Evolutionary conservation across 169 alveolate genomes (phyloP), one percentile per base, ranked within the genome.

Genomic region (Plasmodium berghei): DNA sequence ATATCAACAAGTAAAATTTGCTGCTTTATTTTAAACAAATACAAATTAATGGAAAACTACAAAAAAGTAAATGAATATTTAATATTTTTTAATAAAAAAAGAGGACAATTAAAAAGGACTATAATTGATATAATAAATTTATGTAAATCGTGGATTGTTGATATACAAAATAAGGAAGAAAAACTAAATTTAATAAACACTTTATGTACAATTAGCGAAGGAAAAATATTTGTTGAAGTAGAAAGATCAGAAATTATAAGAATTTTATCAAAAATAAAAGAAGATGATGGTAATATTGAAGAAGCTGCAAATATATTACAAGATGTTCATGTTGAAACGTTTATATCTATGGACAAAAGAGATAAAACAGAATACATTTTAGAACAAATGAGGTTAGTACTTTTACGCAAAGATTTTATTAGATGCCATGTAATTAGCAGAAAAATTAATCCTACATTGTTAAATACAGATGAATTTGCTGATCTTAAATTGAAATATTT

Each of bases 321-420:
- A 58, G 92, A 93, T n/a, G 88, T 67, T 1, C 92, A 93, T 93
- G 94, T 93, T 14, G 96, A 93, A 55, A 93, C 96, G 12, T 93
- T 92, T 71, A 93, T 93, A 12, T 73, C 91, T 18, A 55, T 93
- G 75, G 72, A 87, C 40, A 93, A 90, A 88, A 73, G 75, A 66
- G 93, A 89, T 46, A 93, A 93, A 66, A 92, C 89, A 58, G 87
- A 73, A 24, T 93, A 93, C 63, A 86, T 93, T 6, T 52, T 93
- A 73, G 95, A 93, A 62, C 96, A 93, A 71, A 93, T 93, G 96
- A 80, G 96, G 16, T 52, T 93, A 8, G 93, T 90, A 18, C 54
- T 93, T 63, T 73, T 93, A 24, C 89, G 89, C 69, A 92, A 90
- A 42, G 96, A 93, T 86, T 93, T 86, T 63, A 91, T 93, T 14